phyloP scores from a whole-genome alignment of 345 rosid species.

The Garcia nutans region DNA sequence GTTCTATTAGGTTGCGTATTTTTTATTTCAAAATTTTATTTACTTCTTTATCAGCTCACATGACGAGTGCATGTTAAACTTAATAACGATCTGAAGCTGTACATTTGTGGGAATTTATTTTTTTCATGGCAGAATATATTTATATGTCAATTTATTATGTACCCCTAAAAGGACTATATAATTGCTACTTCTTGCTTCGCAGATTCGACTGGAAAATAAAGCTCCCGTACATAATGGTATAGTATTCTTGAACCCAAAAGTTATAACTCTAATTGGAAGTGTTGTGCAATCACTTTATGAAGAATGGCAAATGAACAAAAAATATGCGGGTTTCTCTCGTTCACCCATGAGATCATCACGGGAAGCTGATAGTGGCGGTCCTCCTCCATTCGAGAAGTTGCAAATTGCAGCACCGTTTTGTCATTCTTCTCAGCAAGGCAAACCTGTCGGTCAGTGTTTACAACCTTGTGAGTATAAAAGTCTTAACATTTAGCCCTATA shows the following conservation, averaged over 20 bases:
- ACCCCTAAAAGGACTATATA: background rate
- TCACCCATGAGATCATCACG: constrained; percentile 45
- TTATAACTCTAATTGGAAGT: constrained; percentile 70
- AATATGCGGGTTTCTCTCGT: constrained; percentile 59
- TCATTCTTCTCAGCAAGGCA: constrained; percentile 32
- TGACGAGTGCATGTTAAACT: too few relatives aligned
- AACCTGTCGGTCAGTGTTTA: constrained; percentile 30
- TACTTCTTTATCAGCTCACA: too few relatives aligned
- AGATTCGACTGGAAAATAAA: constrained; percentile 83
- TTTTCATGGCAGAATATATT: background rate
- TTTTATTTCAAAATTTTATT: too few relatives aligned
- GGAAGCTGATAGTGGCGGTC: constrained; percentile 54
- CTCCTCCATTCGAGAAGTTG: constrained; percentile 87
- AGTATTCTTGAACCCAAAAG: constrained; percentile 64
- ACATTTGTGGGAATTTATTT: background rate
- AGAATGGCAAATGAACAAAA: constrained; percentile 89
- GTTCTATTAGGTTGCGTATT: background rate
- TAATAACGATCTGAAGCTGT: background rate
- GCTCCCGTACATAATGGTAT: constrained; percentile 57
- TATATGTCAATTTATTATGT: background rate
- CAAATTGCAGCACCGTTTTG: constrained; percentile 43
- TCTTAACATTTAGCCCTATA: too few relatives aligned
- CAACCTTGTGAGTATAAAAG: background rate
- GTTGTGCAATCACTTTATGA: constrained; percentile 72
- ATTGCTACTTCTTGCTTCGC: constrained; percentile 26